These are phyloP conservation scores for Helotiales sp. DNA, from an alignment of 2,329 filamentous ascomycete genomes.

Conservation along the genomic window DNA sequence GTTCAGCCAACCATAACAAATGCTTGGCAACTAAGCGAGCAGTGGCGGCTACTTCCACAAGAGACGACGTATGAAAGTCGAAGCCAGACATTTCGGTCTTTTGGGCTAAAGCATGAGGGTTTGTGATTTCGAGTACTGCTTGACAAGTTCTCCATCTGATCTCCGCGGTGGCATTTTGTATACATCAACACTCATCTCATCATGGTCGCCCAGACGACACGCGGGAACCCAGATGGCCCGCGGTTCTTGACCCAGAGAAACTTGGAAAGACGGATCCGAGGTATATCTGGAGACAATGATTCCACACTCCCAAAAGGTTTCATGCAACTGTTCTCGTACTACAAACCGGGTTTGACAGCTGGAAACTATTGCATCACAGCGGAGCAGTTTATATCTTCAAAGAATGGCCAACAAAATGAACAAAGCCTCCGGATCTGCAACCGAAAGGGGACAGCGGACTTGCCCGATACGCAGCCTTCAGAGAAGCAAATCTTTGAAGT, in stretches of 20 bases:
- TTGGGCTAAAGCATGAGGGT: not conserved
- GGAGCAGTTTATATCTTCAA: not conserved
- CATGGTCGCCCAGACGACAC: not conserved
- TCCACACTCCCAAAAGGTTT: not conserved
- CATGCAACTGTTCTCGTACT: slow-evolving; percentile 5
- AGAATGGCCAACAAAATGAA: not conserved
- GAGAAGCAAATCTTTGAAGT: slow-evolving; percentile 16
- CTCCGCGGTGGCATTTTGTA: not conserved
- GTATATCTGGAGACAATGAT: not conserved
- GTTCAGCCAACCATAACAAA: not conserved
- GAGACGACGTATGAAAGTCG: too few relatives aligned
- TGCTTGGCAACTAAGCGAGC: not conserved
- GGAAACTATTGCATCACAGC: not conserved
- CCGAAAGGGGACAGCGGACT: not conserved
- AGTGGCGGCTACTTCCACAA: too few relatives aligned
- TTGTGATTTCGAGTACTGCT: not conserved
- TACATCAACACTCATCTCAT: not conserved
- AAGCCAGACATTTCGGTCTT: not conserved
- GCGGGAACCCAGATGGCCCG: not conserved
- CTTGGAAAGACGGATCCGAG: not conserved
- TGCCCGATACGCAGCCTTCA: not conserved
- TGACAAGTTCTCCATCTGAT: not conserved
- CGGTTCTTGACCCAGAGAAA: not conserved
- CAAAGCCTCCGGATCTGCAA: not conserved
- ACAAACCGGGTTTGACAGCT: not conserved